Base-by-base conservation (phyloP, 805 yeast genomes). In the Ogataea degrootiae region DNA sequence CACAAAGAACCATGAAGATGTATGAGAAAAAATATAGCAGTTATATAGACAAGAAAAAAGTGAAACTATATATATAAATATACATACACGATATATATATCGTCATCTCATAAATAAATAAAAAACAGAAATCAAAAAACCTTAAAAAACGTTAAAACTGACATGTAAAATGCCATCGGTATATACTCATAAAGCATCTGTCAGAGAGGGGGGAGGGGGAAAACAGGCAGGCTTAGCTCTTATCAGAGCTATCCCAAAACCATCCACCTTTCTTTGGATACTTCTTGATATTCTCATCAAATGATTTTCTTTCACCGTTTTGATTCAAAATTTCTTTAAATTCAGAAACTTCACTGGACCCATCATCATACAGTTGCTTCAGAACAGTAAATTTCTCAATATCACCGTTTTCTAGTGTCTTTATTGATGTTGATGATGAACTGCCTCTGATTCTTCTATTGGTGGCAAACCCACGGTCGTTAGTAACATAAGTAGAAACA, bases 351-450 rank as follows among this genome's bases (percentile, higher is more conserved):
- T 68, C 61, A 11, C 69, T 65, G 8, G 61, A 64, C 52, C 82
- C 82, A 53, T 77, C 79, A 19, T 61, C 66, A 51, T 56, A 77
- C 33, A 58, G 66, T 26, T 71, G 69, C 44, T 67, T 61, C 8
- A 58, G 51, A 42, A 66, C 66, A 2, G 70, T 68, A 23, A 66
- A 50, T 49, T 72, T 73, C 51, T 76, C 77, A 17, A 60, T 51
- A 22, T 70, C 71, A 5, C 79, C 81, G 26, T 75, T 69, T 6
- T 67, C 69, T 21, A 72, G 52, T 4, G 75, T 66, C 29, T 59
- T 64, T 46, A 65, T 66, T 11, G 67, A 53, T 2, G 70, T 63
- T 5, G 69, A 65, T 34, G 66, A 69, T 16, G 72, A 65, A 5
- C 69, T 67, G 0, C 79, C 75, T 5, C 72, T 60, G 4, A 42